These are phyloP conservation scores for Trichoderma sp. DNA, from an alignment of 2,329 filamentous ascomycete species.

Conservation along the genomic window DNA sequence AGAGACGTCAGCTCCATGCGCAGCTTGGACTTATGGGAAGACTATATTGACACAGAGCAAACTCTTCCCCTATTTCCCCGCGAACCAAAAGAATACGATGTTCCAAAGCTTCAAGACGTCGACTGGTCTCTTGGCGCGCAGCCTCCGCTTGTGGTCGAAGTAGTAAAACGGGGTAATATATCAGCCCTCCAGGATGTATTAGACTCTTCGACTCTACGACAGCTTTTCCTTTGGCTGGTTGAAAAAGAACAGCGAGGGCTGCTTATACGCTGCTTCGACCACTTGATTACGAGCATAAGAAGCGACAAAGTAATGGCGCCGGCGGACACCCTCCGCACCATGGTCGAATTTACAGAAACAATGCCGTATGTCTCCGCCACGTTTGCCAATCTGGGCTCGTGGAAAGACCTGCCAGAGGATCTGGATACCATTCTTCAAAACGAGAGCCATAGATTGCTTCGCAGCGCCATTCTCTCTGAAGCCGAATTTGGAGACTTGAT, in stretches of 20 bases:
- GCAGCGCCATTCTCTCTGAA: conserved; percentile 20
- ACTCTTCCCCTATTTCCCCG: conserved; percentile 41
- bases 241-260: conserved; percentile 12
- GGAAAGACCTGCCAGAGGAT: conserved; percentile 6
- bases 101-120: conserved; percentile 34
- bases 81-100: conserved; percentile 36
- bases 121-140: conserved; percentile 12
- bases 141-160: conserved; percentile 14
- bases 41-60: conserved; percentile 43
- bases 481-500: conserved; percentile 22
- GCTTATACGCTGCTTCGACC: conserved; percentile 11
- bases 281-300: conserved; percentile 17
- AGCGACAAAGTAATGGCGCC: conserved; percentile 14
- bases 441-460: conserved; percentile 3
- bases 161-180: neutral
- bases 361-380: conserved; percentile 10
- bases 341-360: neutral
- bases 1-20: conserved; percentile 41
- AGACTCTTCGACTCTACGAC: neutral
- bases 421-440: conserved; percentile 17
- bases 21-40: conserved; percentile 43
- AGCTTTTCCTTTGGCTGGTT: conserved; percentile 13
- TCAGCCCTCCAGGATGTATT: conserved; percentile 21
- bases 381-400: conserved; percentile 2
- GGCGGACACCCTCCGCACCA: neutral